Conservation (phyloP, 1,139 yeast genomes). For the Yamadazyma spencermartinsiae region DNA sequence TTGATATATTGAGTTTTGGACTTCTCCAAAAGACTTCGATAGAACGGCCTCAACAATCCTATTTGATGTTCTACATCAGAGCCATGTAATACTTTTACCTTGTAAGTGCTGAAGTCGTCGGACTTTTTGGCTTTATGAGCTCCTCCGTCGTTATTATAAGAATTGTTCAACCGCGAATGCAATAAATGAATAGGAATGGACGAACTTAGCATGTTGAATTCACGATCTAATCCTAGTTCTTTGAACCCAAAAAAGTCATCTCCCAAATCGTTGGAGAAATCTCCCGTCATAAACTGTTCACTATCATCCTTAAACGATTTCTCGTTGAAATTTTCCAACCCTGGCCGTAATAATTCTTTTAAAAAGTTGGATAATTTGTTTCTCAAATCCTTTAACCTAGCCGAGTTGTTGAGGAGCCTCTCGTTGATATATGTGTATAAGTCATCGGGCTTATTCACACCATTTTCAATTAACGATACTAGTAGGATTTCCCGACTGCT, state of each 20-base stretch:
- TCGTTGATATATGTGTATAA: conserved; percentile 75
- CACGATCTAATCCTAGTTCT: conserved; percentile 91
- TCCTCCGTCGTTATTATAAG: conserved; percentile 42
- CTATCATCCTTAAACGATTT: conserved; percentile 83
- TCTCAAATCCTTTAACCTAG: conserved; percentile 68
- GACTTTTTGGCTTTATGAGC: conserved; percentile 53
- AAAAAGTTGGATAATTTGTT: conserved; percentile 69
- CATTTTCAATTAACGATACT: conserved; percentile 76
- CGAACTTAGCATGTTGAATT: conserved; percentile 80
- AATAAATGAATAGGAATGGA: conserved; percentile 88
- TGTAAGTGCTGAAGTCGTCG: conserved; percentile 60
- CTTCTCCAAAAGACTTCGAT: conserved; percentile 50
- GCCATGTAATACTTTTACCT: conserved; percentile 49
- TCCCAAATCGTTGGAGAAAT: conserved; percentile 88
- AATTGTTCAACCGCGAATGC: conserved; percentile 71
- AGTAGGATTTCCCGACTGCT: conserved; percentile 51
- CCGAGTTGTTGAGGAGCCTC: conserved; percentile 66
- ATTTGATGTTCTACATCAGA: conserved; percentile 55
- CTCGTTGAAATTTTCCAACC: conserved; percentile 72
- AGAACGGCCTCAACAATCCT: conserved; percentile 60
- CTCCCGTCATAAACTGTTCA: conserved; percentile 93
- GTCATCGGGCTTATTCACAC: conserved; percentile 77
- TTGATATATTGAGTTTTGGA: conserved; percentile 51
- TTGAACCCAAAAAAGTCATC: conserved; percentile 97
- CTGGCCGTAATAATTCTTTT: conserved; percentile 81